These are phyloP conservation scores for Nothophaeocryptopus gaeumannii DNA, from an alignment of 2,329 filamentous ascomycete species.

Conservation along the genomic window DNA sequence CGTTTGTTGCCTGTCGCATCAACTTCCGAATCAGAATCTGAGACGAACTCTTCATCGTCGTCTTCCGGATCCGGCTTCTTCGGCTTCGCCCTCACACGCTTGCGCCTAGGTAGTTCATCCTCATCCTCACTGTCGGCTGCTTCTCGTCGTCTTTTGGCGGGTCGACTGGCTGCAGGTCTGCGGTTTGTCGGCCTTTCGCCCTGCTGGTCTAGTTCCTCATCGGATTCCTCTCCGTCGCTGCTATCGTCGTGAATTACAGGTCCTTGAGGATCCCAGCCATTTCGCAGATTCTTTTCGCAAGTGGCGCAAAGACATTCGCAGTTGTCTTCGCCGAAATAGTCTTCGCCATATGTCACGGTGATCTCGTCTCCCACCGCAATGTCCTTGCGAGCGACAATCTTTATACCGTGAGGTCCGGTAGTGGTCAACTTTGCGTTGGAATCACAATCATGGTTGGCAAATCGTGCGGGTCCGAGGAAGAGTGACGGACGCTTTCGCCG, in stretches of 20 bases:
- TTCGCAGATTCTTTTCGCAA: conserved; percentile 71
- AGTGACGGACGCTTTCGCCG: conserved; percentile 86
- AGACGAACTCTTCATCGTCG: background rate
- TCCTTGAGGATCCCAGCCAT: conserved; percentile 70
- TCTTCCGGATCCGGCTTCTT: conserved; percentile 1
- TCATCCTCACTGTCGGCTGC: conserved; percentile 9
- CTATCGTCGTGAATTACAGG: conserved; percentile 32
- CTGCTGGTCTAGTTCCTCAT: conserved; percentile 27
- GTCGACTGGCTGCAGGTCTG: conserved; percentile 1
- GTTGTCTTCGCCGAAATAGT: conserved; percentile 93
- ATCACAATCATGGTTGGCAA: conserved; percentile 95
- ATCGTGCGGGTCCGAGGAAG: conserved; percentile 91
- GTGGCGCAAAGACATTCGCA: conserved; percentile 90
- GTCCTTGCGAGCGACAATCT: conserved; percentile 77
- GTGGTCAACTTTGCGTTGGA: conserved; percentile 88
- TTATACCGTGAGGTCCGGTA: conserved; percentile 79
- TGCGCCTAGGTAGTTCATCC: background rate
- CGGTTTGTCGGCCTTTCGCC: conserved; percentile 18
- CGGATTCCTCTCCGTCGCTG: conserved; percentile 37
- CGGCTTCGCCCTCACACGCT: background rate
- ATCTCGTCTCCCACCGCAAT: conserved; percentile 91
- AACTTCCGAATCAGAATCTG: conserved; percentile 1
- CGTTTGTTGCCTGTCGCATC: conserved; percentile 2
- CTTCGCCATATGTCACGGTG: conserved; percentile 91
- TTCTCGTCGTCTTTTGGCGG: conserved; percentile 25